phyloP scores from a whole-genome alignment of 257 asterid genomes.

The Sherardia arvensis region DNA sequence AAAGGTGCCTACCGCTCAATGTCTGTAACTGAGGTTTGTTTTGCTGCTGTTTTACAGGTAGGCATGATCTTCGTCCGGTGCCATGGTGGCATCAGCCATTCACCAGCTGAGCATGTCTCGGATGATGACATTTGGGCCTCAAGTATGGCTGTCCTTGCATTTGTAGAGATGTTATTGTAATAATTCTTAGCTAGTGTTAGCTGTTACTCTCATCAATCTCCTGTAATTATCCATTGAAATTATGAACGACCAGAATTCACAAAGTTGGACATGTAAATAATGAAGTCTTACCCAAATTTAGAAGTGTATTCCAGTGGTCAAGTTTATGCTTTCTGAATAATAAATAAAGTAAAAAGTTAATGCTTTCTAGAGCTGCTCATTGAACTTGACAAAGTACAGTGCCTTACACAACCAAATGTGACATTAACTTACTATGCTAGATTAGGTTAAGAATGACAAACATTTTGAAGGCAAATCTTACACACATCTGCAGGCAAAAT shows the following conservation, averaged over 20 bases:
- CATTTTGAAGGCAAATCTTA: neutral
- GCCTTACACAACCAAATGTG: neutral
- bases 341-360: too few relatives aligned
- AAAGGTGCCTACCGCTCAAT: neutral
- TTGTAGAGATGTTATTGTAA: conserved; percentile 60
- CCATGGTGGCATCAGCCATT: conserved; percentile 94
- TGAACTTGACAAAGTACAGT: neutral
- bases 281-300: neutral
- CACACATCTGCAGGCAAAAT: too few relatives aligned
- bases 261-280: neutral
- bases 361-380: neutral
- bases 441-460: neutral
- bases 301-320: neutral
- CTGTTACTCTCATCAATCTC: neutral
- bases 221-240: conserved; percentile 8
- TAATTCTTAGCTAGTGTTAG: neutral
- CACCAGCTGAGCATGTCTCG: conserved; percentile 81
- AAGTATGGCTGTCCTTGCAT: conserved; percentile 62
- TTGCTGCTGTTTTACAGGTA: conserved; percentile 31
- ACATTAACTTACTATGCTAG: neutral
- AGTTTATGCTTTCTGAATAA: too few relatives aligned
- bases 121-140: conserved; percentile 90
- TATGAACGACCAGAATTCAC: neutral
- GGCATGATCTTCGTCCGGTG: conserved; percentile 93
- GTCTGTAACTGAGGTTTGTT: neutral